Evolutionary conservation across 2,329 filamentous ascomycete genomes (phyloP).

Genomic region (Penicillium sp.): DNA sequence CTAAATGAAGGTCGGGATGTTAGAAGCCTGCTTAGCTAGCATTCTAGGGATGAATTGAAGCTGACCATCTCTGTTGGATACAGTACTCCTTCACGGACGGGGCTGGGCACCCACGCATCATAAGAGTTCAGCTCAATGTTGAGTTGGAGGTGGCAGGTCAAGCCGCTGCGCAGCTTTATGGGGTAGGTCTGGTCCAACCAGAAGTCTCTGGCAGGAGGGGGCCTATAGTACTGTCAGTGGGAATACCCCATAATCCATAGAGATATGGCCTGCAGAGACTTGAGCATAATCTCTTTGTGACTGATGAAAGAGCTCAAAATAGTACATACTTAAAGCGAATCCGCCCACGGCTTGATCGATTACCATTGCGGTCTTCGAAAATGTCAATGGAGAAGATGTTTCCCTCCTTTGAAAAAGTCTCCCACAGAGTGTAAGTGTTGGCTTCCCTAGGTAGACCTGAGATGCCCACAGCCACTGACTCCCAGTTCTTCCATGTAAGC

Average conservation of each 20-base stretch:
- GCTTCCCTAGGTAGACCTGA: conserved; percentile 34
- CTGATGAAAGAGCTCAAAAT: neutral
- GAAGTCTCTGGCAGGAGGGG: conserved; percentile 55
- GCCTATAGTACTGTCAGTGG: conserved; percentile 30
- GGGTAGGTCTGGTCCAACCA: conserved; percentile 44
- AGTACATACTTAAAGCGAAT: conserved; percentile 54
- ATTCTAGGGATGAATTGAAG: neutral
- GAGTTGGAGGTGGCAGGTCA: conserved; percentile 20
- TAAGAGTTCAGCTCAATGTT: conserved; percentile 24
- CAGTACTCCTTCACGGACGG: conserved; percentile 29
- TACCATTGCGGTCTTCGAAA: conserved; percentile 46
- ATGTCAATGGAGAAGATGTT: conserved; percentile 60
- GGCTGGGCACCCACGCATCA: conserved; percentile 32
- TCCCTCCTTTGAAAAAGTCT: conserved; percentile 55
- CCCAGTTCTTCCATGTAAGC: conserved; percentile 41
- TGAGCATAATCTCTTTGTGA: neutral
- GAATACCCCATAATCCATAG: neutral
- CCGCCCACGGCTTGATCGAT: conserved; percentile 44
- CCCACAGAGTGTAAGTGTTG: conserved; percentile 48
- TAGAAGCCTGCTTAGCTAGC: neutral
- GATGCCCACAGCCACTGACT: conserved; percentile 40
- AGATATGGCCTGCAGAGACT: too few species aligned
- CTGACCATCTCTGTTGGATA: conserved; percentile 41
- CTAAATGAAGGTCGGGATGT: conserved; percentile 25
- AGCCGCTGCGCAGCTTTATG: conserved; percentile 29